phyloP scores from a whole-genome alignment of 345 rosid species.

The Populus alba region DNA sequence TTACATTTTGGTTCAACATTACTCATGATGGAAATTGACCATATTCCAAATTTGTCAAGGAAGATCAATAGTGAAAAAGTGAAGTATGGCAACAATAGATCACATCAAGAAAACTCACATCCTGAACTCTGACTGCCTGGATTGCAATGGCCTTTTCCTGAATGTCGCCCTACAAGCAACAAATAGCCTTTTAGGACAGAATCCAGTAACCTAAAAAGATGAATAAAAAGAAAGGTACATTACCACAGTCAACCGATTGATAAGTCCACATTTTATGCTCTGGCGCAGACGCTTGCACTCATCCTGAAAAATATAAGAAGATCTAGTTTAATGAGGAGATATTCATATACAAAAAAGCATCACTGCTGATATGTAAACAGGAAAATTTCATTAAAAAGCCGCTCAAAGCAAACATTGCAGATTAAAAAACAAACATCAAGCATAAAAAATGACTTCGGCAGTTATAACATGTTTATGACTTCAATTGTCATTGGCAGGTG shows the following conservation, averaged over 20 bases:
- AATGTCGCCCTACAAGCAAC: constrained; percentile 71
- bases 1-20: neutral
- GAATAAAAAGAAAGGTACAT: constrained; percentile 10
- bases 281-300: constrained; percentile 98
- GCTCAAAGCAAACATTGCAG: neutral
- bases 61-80: neutral
- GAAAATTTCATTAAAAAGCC: neutral
- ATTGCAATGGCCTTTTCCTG: constrained; percentile 89
- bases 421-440: neutral
- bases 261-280: constrained; percentile 94
- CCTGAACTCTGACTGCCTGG: constrained; percentile 91
- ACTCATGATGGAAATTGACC: neutral
- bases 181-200: constrained; percentile 15
- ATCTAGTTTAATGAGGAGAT: constrained; percentile 6
- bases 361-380: neutral
- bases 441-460: neutral
- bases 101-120: constrained; percentile 48
- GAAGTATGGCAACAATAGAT: neutral
- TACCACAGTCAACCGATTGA: constrained; percentile 89
- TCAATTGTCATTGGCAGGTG: neutral
- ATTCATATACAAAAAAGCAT: neutral
- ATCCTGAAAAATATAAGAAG: constrained; percentile 53
- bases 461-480: neutral
- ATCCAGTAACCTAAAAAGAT: neutral
- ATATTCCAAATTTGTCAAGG: neutral